phyloP scores from a whole-genome alignment of 176 grass and related monocot species.

The Secale cereale region DNA sequence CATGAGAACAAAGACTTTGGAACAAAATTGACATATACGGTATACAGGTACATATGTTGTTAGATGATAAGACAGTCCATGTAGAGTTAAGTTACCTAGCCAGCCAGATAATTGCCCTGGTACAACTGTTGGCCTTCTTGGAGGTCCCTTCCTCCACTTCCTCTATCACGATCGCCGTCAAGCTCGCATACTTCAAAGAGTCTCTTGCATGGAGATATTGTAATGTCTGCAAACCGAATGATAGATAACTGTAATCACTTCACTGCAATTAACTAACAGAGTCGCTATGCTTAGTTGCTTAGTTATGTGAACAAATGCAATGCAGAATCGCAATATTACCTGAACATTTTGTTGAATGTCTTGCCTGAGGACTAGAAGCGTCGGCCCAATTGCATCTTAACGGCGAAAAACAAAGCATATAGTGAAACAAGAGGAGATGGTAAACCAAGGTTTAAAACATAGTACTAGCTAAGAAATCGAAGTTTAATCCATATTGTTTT shows the following conservation, averaged over 20 bases:
- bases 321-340: slow-evolving; percentile 33
- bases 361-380: slow-evolving; percentile 64
- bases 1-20: no score
- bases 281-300: background rate
- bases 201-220: slow-evolving; percentile 45
- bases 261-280: background rate
- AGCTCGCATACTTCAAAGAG: slow-evolving; percentile 36
- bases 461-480: background rate
- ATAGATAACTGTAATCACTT: slow-evolving; percentile 15
- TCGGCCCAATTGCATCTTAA: slow-evolving; percentile 84
- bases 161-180: slow-evolving; percentile 50
- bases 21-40: no score
- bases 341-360: slow-evolving; percentile 69
- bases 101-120: slow-evolving; percentile 73
- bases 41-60: no score
- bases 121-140: slow-evolving; percentile 69
- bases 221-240: slow-evolving; percentile 47
- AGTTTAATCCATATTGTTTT: no score
- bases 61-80: background rate
- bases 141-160: slow-evolving; percentile 51
- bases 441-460: no score
- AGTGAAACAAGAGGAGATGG: background rate
- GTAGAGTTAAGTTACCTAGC: slow-evolving; percentile 38
- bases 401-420: background rate
- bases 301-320: background rate